phyloP scores from a whole-genome alignment of 2,329 filamentous ascomycete species.

The Orbilia javanica region DNA sequence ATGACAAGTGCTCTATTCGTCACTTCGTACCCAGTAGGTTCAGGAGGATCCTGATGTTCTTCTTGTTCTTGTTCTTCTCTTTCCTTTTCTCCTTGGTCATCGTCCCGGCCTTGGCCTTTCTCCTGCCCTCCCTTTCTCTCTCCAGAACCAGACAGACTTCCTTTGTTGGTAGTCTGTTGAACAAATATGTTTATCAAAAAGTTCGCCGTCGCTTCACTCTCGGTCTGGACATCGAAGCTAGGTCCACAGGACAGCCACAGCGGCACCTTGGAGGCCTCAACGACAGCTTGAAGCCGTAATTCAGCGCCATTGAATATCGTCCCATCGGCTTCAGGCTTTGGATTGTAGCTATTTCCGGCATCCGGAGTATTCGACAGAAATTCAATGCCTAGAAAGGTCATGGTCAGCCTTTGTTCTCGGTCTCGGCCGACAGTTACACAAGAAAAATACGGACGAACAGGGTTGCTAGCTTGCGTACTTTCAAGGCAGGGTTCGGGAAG shows the following conservation, averaged over 20 bases:
- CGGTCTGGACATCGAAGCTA: conserved; percentile 46
- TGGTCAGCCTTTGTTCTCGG: conserved; percentile 17
- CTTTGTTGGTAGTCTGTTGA: neutral
- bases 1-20: conserved; percentile 39
- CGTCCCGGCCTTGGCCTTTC: too few species aligned
- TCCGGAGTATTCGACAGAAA: conserved; percentile 24
- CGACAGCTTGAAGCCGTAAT: conserved; percentile 35
- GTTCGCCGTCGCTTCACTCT: conserved; percentile 34
- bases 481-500: conserved; percentile 38
- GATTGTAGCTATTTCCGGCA: neutral
- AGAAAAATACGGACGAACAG: neutral
- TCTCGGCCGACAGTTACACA: conserved; percentile 39
- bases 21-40: neutral
- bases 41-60: neutral
- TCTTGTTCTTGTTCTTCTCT: neutral
- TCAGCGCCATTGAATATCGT: conserved; percentile 26
- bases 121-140: too few species aligned
- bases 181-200: conserved; percentile 48
- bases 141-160: neutral
- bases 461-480: conserved; percentile 7
- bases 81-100: neutral
- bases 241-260: conserved; percentile 46
- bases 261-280: conserved; percentile 49
- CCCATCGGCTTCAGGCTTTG: conserved; percentile 9
- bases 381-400: conserved; percentile 35